Evolutionary conservation across 768 basidiomycete species (phyloP), one percentile per base, ranked within the genome.

Genomic region (Leccinum imitatum): DNA sequence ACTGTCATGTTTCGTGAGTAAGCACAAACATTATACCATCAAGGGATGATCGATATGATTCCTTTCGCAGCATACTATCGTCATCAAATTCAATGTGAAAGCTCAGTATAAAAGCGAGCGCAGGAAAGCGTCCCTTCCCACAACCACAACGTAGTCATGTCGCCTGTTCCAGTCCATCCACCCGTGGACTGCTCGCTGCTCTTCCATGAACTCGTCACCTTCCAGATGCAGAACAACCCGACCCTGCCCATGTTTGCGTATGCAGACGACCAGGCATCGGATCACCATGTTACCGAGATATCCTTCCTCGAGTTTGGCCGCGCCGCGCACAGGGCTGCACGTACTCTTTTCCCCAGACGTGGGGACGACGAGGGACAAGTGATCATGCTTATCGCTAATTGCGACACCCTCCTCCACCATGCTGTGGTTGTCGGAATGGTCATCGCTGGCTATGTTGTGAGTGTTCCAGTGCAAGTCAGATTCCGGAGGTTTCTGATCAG

Each of bases 241-340:
- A 54, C 48, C 3, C 30, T 62, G 3, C 54, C 70, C 8, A 57
- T 64, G 33, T 64, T 59, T 15, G 60, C 52, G 3, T 71, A 63
- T 51, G 50, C 63, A 0, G 41, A 68, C 59, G 54, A 68, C 21
- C 25, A 61, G 8, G 46, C 46, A 57, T 19, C 59, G 53, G 33
- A 61, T 23, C 63, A 61, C 31, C 65, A 19, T 6, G 23, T 37
- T 14, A 57, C 61, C 25, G 53, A 62, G 23, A 63, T 62, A 51
- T 30, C 61, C 39, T 60, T 60, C 50, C 59, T 60, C 10, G 59
- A 60, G 13, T 60, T 60, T 52, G 59, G 58, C 44, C 59, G 69
- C 27, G 75, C 74, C 11, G 61, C 63, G 13, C 73, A 74, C 48
- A 73, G 75, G 30, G 67, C 66, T 3, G 75, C 73, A 10, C 65